phyloP scores from a whole-genome alignment of 202 grass and related monocot species.

The Eragrostis tef region DNA sequence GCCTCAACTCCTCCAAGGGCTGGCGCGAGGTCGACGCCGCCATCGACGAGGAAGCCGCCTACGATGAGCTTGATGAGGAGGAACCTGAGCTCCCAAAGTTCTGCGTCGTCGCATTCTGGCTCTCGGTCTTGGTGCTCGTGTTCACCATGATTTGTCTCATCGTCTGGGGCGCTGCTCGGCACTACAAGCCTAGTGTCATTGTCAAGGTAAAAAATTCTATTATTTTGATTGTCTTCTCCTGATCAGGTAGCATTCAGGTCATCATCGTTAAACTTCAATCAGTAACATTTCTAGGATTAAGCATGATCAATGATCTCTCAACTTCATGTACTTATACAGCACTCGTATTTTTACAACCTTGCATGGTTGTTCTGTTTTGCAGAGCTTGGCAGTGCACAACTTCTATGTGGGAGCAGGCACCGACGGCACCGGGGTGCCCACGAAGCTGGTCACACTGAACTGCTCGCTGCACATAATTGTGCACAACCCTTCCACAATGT shows the following conservation, averaged over 20 bases:
- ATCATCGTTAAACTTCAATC: too few relatives aligned
- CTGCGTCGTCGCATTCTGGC: slow-evolving; percentile 55
- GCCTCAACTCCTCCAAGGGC: slow-evolving; percentile 50
- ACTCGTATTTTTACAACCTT: too few relatives aligned
- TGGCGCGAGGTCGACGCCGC: slow-evolving; percentile 72
- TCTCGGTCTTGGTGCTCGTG: slow-evolving; percentile 54
- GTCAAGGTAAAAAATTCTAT: slow-evolving; percentile 53
- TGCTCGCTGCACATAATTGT: slow-evolving; percentile 68
- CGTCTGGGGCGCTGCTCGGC: slow-evolving; percentile 79
- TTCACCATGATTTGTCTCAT: slow-evolving; percentile 74
- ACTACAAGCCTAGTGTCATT: slow-evolving; percentile 58
- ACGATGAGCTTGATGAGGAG: slow-evolving; percentile 57
- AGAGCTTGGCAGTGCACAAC: slow-evolving; percentile 78
- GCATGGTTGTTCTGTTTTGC: background rate
- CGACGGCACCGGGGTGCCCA: slow-evolving; percentile 78
- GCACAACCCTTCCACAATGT: slow-evolving; percentile 77
- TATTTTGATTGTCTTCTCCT: too few relatives aligned
- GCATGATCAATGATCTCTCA: too few relatives aligned
- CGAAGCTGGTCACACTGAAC: slow-evolving; percentile 75
- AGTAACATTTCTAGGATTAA: too few relatives aligned
- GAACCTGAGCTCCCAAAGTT: slow-evolving; percentile 46
- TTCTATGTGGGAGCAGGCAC: slow-evolving; percentile 80
- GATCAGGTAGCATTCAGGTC: too few relatives aligned
- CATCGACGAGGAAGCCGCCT: slow-evolving; percentile 67
- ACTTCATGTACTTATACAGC: too few relatives aligned